Evolutionary conservation across 2,329 filamentous ascomycete species (phyloP).

Genomic region (Curvularia sp.): DNA sequence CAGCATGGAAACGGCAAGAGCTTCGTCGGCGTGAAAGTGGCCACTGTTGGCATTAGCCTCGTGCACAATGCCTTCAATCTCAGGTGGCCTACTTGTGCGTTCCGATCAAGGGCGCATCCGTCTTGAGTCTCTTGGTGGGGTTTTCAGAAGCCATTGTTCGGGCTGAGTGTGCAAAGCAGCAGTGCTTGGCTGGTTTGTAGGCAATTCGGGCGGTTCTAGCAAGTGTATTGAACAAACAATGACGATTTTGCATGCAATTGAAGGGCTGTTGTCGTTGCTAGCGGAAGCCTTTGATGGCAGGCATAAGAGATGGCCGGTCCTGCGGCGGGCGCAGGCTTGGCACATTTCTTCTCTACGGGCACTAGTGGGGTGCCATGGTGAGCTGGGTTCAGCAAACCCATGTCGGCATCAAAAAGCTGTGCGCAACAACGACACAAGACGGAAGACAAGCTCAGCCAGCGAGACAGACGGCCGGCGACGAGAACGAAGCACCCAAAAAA

Average conservation of each 20-base stretch:
- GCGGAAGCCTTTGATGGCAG: conserved; percentile 16
- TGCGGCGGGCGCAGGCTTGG: conserved; percentile 26
- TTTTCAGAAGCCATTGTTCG: conserved; percentile 46
- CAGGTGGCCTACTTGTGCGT: conserved; percentile 74
- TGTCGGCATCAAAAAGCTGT: background rate
- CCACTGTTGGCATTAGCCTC: conserved; percentile 60
- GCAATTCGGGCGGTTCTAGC: background rate
- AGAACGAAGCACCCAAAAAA: background rate
- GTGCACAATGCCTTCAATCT: background rate
- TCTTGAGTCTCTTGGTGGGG: conserved; percentile 82
- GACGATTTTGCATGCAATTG: conserved; percentile 30
- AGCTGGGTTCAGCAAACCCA: conserved; percentile 1
- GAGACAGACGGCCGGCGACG: background rate
- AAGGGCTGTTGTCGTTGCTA: conserved; percentile 10
- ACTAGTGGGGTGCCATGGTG: conserved; percentile 15
- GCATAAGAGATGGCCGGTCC: conserved; percentile 12
- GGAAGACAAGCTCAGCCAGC: background rate
- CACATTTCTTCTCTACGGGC: conserved; percentile 14
- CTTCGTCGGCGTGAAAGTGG: conserved; percentile 98
- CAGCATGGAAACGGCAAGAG: conserved; percentile 94
- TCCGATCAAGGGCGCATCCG: conserved; percentile 73
- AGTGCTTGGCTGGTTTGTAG: background rate
- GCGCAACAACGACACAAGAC: background rate
- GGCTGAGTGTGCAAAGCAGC: background rate
- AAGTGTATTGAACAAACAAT: conserved; percentile 8